Evolutionary conservation across 225 moss, liverwort and hornwort species (phyloP).

Genomic region (Anthoceros angustus): DNA sequence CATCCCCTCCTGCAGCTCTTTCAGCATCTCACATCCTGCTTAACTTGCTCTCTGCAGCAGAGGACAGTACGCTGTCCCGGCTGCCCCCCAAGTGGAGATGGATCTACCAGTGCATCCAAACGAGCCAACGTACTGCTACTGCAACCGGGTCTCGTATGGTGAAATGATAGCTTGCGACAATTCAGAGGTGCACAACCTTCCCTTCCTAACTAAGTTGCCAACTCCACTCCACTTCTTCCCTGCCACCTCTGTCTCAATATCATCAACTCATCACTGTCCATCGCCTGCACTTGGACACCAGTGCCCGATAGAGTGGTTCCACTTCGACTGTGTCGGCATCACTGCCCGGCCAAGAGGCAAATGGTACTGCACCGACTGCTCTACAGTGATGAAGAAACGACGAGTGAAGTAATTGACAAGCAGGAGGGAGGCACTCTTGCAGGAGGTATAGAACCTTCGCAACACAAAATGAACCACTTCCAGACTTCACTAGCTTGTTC

Average conservation of each 20-base stretch:
- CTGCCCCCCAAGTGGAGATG: conserved; percentile 39
- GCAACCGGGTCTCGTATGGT: conserved; percentile 52
- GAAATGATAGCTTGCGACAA: conserved; percentile 83
- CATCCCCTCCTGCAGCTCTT: background rate
- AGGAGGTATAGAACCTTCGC: too few relatives aligned
- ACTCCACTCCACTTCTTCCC: background rate
- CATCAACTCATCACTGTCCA: background rate
- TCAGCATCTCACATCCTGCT: conserved; percentile 2
- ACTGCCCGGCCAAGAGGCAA: conserved; percentile 64
- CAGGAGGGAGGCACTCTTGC: too few relatives aligned
- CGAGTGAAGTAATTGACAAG: conserved; percentile 25
- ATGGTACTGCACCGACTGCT: conserved; percentile 72
- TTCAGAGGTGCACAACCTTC: conserved; percentile 26
- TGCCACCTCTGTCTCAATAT: background rate
- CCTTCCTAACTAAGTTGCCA: background rate
- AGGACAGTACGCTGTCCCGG: conserved; percentile 26
- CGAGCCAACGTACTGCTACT: conserved; percentile 74
- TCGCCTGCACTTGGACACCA: conserved; percentile 11
- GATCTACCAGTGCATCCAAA: conserved; percentile 64
- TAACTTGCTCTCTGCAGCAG: conserved; percentile 4
- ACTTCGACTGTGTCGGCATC: conserved; percentile 70
- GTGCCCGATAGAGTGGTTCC: conserved; percentile 81
- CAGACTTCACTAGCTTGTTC: too few relatives aligned
- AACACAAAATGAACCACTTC: too few relatives aligned
- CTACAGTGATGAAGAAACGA: conserved; percentile 40